Conservation (phyloP, 2,329 filamentous ascomycete species). For the Biscogniauxia sp. region DNA sequence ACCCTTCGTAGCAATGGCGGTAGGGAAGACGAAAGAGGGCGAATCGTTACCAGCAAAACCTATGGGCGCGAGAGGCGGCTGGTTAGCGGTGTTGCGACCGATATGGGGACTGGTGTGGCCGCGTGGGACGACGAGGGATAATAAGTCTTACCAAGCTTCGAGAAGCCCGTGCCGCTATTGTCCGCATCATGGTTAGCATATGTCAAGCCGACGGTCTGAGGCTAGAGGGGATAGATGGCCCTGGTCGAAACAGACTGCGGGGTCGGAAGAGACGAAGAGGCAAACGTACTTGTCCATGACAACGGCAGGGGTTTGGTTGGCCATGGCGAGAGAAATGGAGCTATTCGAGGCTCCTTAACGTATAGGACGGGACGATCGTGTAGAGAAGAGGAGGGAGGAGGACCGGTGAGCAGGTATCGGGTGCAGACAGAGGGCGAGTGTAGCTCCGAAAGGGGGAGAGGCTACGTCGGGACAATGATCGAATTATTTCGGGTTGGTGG, state of each 20-base stretch:
- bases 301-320: constrained; percentile 99
- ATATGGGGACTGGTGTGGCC: constrained; percentile 3
- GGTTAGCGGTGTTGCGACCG: constrained; percentile 17
- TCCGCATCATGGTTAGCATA: constrained; percentile 39
- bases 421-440: constrained; percentile 2
- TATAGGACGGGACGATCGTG: neutral
- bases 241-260: constrained; percentile 10
- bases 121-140: constrained; percentile 3
- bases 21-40: constrained; percentile 98
- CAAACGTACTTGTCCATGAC: constrained; percentile 99
- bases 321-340: constrained; percentile 61
- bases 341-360: constrained; percentile 12
- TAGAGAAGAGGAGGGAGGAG: neutral
- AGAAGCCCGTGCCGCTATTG: constrained; percentile 94
- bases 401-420: constrained; percentile 3
- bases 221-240: neutral
- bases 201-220: constrained; percentile 14
- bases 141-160: constrained; percentile 79
- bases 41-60: constrained; percentile 99
- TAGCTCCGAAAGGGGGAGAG: constrained; percentile 8
- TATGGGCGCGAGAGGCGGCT: constrained; percentile 38
- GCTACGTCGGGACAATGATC: constrained; percentile 6
- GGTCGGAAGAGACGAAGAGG: constrained; percentile 33
- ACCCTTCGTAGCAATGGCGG: constrained; percentile 94
- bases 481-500: neutral